These are phyloP conservation scores for Keithomyces neogunnii DNA, from an alignment of 2,329 filamentous ascomycete species.

Conservation along the genomic window DNA sequence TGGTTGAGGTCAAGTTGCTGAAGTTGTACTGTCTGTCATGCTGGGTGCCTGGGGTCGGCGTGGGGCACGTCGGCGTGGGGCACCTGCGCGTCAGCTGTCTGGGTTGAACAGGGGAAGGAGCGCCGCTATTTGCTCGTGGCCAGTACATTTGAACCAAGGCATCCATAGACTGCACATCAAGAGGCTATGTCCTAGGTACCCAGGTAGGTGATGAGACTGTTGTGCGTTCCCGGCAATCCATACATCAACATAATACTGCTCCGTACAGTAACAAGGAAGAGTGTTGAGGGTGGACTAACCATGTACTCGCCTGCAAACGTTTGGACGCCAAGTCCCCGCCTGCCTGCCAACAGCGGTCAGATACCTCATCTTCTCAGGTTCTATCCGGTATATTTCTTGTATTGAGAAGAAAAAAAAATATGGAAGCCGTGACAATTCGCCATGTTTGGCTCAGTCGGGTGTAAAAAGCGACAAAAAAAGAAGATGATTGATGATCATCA, in stretches of 20 bases:
- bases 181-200: too few relatives aligned
- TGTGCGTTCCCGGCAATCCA: not conserved
- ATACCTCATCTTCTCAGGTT: too few relatives aligned
- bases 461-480: not conserved
- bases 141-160: not conserved
- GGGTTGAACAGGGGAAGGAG: not conserved
- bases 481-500: not conserved
- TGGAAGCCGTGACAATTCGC: too few relatives aligned
- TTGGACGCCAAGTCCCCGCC: too few relatives aligned
- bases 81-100: not conserved
- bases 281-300: too few relatives aligned
- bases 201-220: not conserved
- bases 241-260: too few relatives aligned
- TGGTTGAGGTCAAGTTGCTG: not conserved
- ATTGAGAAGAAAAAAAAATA: too few relatives aligned
- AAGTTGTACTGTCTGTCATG: not conserved
- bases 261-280: too few relatives aligned
- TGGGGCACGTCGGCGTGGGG: not conserved
- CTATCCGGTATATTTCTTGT: too few relatives aligned
- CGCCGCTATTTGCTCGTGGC: not conserved
- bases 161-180: not conserved
- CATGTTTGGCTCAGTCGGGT: too few relatives aligned
- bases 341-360: too few relatives aligned
- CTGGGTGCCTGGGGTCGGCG: not conserved
- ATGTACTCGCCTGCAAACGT: too few relatives aligned